phyloP scores from a whole-genome alignment of 2,329 filamentous ascomycete genomes.

The Tolypocladium amazonense region DNA sequence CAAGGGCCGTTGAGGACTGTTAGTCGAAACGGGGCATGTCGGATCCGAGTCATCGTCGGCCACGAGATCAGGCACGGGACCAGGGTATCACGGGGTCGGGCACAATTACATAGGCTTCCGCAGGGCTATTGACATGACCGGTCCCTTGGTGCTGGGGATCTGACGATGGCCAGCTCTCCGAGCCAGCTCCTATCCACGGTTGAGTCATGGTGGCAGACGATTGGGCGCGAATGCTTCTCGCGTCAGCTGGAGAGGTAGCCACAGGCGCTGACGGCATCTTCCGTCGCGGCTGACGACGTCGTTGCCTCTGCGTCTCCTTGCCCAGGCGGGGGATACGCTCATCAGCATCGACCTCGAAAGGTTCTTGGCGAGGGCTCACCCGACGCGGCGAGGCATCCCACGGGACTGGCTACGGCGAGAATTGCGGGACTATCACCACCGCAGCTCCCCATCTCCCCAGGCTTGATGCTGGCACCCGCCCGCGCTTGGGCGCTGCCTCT shows the following conservation, averaged over 20 bases:
- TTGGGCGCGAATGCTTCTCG: neutral
- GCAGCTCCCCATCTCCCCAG: neutral
- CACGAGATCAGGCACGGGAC: neutral
- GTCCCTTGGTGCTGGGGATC: neutral
- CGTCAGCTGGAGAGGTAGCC: neutral
- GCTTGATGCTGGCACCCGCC: neutral
- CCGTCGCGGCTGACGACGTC: neutral
- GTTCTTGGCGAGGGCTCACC: neutral
- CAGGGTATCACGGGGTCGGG: neutral
- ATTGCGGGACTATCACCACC: neutral
- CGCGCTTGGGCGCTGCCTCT: neutral
- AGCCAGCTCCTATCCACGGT: neutral
- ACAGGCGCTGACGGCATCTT: neutral
- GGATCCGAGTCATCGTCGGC: neutral
- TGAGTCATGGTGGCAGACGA: neutral
- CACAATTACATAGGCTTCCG: neutral
- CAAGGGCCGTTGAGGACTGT: neutral
- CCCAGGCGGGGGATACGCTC: neutral
- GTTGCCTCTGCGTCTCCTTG: neutral
- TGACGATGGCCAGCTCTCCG: neutral
- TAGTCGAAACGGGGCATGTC: neutral
- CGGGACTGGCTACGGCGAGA: neutral
- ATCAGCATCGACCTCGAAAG: neutral
- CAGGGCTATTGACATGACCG: neutral
- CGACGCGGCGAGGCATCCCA: neutral